Evolutionary conservation across 1,284 basidiomycete species (phyloP).

Genomic region (Ceratobasidium sp.): DNA sequence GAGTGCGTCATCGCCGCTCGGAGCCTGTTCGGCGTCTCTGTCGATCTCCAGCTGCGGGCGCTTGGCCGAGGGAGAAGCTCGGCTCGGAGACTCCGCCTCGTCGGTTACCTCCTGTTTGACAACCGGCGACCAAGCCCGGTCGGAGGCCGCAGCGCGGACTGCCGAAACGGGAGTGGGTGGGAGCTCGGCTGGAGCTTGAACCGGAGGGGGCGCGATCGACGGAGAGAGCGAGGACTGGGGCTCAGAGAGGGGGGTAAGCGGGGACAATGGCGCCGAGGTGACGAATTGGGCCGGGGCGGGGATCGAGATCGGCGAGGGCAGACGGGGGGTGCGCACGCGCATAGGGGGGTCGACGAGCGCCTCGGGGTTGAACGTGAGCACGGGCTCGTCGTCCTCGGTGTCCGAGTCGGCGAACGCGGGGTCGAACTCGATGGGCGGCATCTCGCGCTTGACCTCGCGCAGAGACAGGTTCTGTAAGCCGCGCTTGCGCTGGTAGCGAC

Average conservation of each 20-base stretch:
- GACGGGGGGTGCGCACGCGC: constrained; percentile 1
- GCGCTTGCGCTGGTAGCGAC: constrained; percentile 37
- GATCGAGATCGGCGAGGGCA: constrained; percentile 34
- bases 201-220: background rate
- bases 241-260: constrained; percentile 33
- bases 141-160: background rate
- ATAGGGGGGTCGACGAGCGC: constrained; percentile 27
- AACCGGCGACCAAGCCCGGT: constrained; percentile 5
- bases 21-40: background rate
- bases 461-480: constrained; percentile 12
- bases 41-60: constrained; percentile 4
- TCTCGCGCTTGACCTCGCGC: constrained; percentile 37
- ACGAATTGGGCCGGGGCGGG: constrained; percentile 11
- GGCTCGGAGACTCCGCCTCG: background rate
- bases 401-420: constrained; percentile 41
- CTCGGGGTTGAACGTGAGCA: constrained; percentile 7
- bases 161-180: background rate
- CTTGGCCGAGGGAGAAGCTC: constrained; percentile 22
- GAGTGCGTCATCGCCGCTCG: constrained; percentile 1
- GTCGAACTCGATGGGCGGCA: constrained; percentile 40
- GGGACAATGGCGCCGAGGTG: constrained; percentile 24
- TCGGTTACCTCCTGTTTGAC: constrained; percentile 33
- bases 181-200: background rate
- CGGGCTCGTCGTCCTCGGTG: constrained; percentile 32
- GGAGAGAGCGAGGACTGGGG: background rate